A percentile compares a stretch with the other conserved stretches of the same genome.
Conservation (phyloP, 1,139 yeast species). For the Yamadazyma triangularis region DNA sequence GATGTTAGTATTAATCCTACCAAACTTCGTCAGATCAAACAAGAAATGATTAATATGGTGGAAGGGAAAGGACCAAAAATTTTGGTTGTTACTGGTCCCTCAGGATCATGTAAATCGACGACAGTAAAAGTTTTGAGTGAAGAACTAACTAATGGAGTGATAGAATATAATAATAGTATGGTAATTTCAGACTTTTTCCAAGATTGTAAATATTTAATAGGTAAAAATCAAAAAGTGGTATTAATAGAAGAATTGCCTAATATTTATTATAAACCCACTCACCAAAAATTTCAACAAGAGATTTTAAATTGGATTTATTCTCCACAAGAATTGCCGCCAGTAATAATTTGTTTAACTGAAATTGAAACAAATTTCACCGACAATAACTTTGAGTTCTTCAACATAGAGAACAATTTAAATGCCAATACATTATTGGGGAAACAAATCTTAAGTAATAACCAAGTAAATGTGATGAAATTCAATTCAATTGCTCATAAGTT, state of each 20-base stretch:
- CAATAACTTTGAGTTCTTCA: slow-evolving; percentile 20
- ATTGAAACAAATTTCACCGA: slow-evolving; percentile 50
- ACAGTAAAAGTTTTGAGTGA: slow-evolving; percentile 50
- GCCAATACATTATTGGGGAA: slow-evolving; percentile 64
- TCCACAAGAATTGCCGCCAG: slow-evolving; percentile 54
- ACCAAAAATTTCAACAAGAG: slow-evolving; percentile 48
- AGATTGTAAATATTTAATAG: slow-evolving; percentile 47
- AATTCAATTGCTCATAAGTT: slow-evolving; percentile 69
- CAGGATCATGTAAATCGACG: slow-evolving; percentile 83
- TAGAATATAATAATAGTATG: slow-evolving; percentile 39
- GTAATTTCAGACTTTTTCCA: slow-evolving; percentile 62
- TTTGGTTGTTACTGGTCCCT: slow-evolving; percentile 74
- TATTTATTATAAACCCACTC: slow-evolving; percentile 60
- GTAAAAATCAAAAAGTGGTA: slow-evolving; percentile 44
- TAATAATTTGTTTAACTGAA: slow-evolving; percentile 76
- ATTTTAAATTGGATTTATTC: slow-evolving; percentile 55
- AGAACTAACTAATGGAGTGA: slow-evolving; percentile 27
- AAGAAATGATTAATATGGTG: slow-evolving; percentile 38
- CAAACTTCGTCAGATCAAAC: slow-evolving; percentile 55
- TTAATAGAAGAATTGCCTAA: slow-evolving; percentile 86
- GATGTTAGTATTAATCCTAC: slow-evolving; percentile 66
- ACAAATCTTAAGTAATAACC: slow-evolving; percentile 29
- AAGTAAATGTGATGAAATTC: slow-evolving; percentile 54
- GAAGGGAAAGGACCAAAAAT: slow-evolving; percentile 29
- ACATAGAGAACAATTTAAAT: slow-evolving; percentile 51